Percentiles rank a stretch among this genome's conserved stretches.
Conservation (phyloP, 306 rosid species). For the Quillaja saponaria region DNA sequence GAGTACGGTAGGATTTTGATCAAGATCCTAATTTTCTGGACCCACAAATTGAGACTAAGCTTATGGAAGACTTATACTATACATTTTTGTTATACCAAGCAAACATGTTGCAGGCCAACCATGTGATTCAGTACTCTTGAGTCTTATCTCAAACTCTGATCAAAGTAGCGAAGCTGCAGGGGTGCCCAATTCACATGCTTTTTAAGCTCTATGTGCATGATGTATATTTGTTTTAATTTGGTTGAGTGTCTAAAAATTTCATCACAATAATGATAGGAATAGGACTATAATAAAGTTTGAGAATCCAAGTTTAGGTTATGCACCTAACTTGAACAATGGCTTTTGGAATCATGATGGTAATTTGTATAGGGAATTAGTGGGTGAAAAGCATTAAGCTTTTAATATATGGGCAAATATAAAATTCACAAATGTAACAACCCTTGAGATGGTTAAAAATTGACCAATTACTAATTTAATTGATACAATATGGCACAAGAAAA, state of each 20-base stretch:
- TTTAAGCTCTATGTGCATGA: no score
- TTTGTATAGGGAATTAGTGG: no score
- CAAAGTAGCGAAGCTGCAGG: slow-evolving; percentile 22
- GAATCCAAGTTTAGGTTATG: slow-evolving; percentile 30
- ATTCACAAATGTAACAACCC: no score
- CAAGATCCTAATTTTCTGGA: slow-evolving; percentile 25
- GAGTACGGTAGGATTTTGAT: slow-evolving; percentile 7
- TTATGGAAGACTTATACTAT: slow-evolving; percentile 1
- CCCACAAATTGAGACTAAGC: slow-evolving; percentile 33
- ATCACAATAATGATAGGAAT: background rate
- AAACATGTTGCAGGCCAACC: slow-evolving; percentile 32
- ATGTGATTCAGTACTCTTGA: slow-evolving; percentile 44
- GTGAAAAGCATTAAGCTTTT: no score
- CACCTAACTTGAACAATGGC: slow-evolving; percentile 31
- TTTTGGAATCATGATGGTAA: slow-evolving; percentile 24
- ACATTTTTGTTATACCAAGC: slow-evolving; percentile 27
- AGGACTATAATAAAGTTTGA: background rate
- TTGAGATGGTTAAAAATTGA: no score
- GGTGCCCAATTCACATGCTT: slow-evolving; percentile 37
- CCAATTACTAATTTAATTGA: no score
- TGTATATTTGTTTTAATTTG: no score
- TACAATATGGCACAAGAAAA: no score
- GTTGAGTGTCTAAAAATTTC: no score
- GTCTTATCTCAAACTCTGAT: slow-evolving; percentile 39
- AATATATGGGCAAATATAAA: no score